These are phyloP conservation scores for Fraxinus nigra DNA, from an alignment of 305 asterid species.

Conservation along the genomic window DNA sequence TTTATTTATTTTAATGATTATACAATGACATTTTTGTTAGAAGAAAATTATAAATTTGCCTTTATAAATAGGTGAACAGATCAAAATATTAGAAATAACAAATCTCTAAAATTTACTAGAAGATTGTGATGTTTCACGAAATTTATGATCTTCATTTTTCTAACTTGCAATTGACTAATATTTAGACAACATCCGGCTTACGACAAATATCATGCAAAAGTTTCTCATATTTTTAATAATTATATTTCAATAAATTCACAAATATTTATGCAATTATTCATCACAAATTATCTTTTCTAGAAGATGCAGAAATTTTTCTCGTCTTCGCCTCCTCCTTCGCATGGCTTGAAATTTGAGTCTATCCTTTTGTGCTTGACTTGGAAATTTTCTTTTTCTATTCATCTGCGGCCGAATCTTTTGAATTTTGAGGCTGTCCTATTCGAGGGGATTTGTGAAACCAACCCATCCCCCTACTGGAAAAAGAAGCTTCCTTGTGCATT, in stretches of 20 bases:
- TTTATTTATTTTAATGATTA: too few relatives aligned
- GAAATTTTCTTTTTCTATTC: not conserved
- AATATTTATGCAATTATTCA: too few relatives aligned
- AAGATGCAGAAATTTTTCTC: not conserved
- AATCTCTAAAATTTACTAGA: too few relatives aligned
- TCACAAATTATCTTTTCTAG: not conserved
- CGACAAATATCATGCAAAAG: not conserved
- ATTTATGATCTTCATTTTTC: too few relatives aligned
- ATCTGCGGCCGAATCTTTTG: conserved; percentile 27
- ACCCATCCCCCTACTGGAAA: too few relatives aligned
- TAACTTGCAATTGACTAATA: too few relatives aligned
- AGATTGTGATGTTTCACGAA: too few relatives aligned
- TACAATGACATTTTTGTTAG: too few relatives aligned
- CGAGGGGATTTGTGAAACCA: not conserved
- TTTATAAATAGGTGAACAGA: too few relatives aligned
- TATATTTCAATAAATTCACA: not conserved
- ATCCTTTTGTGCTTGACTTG: not conserved
- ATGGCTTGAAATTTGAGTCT: not conserved
- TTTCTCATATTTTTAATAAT: not conserved
- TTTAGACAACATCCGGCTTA: not conserved
- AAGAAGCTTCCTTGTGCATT: not conserved
- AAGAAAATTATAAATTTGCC: too few relatives aligned
- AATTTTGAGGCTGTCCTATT: not conserved
- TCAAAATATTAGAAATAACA: too few relatives aligned
- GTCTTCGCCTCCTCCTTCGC: not conserved